Conservation (phyloP, 2,329 filamentous ascomycete species). For the Ophiostoma sp. region DNA sequence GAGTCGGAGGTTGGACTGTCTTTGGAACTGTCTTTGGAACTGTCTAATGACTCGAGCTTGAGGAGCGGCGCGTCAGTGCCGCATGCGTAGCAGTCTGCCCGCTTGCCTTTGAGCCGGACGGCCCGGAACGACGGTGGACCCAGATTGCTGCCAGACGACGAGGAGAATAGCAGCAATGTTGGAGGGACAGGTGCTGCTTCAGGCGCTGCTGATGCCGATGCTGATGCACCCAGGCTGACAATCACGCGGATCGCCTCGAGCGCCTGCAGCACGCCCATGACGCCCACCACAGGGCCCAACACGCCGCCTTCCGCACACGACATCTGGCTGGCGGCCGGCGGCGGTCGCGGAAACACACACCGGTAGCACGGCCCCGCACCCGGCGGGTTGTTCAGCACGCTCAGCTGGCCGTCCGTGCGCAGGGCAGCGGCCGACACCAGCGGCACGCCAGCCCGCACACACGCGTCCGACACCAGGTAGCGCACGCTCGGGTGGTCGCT, state of each 20-base stretch:
- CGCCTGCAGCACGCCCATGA: conserved; percentile 89
- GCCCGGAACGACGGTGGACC: conserved; percentile 55
- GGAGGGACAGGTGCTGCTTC: conserved; percentile 18
- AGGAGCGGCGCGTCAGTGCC: conserved; percentile 54
- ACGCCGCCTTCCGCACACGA: conserved; percentile 93
- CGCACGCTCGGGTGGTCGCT: conserved; percentile 89
- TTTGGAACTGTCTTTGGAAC: too few species aligned
- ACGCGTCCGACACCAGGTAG: conserved; percentile 88
- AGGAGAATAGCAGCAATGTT: conserved; percentile 46
- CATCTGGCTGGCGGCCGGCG: conserved; percentile 73
- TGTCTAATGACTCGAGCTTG: background rate
- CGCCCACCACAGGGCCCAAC: conserved; percentile 82
- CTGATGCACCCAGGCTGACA: conserved; percentile 31
- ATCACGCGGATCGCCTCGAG: conserved; percentile 85
- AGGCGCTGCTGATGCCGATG: too few species aligned
- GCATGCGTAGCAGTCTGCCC: conserved; percentile 71
- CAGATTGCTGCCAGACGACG: conserved; percentile 36
- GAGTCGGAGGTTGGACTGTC: conserved; percentile 41
- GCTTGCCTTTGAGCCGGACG: conserved; percentile 65
- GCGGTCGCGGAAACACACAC: conserved; percentile 84
- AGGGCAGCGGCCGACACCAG: conserved; percentile 87
- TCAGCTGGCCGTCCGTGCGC: conserved; percentile 81
- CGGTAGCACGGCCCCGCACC: conserved; percentile 82
- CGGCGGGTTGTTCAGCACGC: conserved; percentile 79
- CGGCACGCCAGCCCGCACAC: conserved; percentile 70